Evolutionary conservation across 371 early-diverging fungal genomes (phyloP).

Genomic region (Actinomucor elegans): DNA sequence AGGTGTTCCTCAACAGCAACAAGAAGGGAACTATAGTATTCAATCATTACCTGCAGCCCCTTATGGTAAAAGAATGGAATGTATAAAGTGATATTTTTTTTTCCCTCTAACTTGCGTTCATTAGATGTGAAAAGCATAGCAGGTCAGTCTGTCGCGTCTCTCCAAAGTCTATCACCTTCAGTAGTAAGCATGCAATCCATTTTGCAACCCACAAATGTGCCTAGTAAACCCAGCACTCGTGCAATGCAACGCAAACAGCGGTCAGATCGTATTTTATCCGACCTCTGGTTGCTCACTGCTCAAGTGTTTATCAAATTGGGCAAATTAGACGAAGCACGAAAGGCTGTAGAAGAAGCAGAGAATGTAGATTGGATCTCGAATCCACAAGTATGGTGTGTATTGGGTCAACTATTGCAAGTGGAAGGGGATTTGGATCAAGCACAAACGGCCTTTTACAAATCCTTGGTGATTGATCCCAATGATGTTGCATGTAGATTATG

Average conservation of each 20-base stretch:
- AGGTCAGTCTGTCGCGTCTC: conserved; percentile 18
- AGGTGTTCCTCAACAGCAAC: too few relatives aligned
- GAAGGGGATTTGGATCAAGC: conserved; percentile 49
- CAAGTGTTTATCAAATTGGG: conserved; percentile 55
- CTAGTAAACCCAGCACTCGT: conserved; percentile 26
- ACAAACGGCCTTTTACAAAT: conserved; percentile 54
- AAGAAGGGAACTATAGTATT: conserved; percentile 8
- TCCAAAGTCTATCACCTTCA: conserved; percentile 31
- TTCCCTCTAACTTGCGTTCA: neutral
- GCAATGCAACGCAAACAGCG: conserved; percentile 13
- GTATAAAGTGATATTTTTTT: too few relatives aligned
- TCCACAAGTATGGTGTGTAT: conserved; percentile 59
- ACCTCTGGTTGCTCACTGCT: conserved; percentile 67
- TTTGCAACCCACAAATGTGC: conserved; percentile 21
- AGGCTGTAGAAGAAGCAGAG: conserved; percentile 71
- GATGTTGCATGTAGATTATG: conserved; percentile 47
- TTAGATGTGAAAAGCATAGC: conserved; percentile 16
- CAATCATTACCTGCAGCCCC: conserved; percentile 11
- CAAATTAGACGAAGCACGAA: conserved; percentile 61
- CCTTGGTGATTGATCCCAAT: conserved; percentile 45
- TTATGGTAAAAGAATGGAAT: conserved; percentile 9
- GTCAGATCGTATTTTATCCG: conserved; percentile 32
- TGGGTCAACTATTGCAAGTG: conserved; percentile 47
- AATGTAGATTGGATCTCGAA: conserved; percentile 54
- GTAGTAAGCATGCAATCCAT: conserved; percentile 24